Base-by-base conservation (phyloP, 192 early-diverging fungal species). In the Backusella liffmaniae region DNA sequence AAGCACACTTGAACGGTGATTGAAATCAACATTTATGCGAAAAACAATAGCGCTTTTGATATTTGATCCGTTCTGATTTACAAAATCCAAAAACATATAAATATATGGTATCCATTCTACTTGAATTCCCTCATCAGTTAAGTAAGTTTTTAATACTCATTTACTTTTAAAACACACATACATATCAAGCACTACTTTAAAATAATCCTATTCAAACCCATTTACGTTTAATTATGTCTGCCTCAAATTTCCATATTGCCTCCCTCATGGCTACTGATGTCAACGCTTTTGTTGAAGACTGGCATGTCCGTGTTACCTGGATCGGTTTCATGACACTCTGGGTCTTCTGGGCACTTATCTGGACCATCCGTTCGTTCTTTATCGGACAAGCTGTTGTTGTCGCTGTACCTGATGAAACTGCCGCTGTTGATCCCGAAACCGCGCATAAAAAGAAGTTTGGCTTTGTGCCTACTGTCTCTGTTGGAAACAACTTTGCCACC, bases 331-430 rank as follows among this genome's bases (percentile, higher is more conserved):
- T 66, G 44, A 73, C 76, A 37, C 70, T 82, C 7, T 82, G 12
- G 67, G 51, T 77, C 1, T 59, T 82, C 12, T 82, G 76, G 80
- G 80, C 73, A 26, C 23, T 75, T 23, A 49, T 62, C 59, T 82
- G 76, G 80, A 59, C 56, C 7, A 29, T 59, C 12, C 56, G 56
- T 23, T 26, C 56, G 9, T 59, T 26, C 56, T 59, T 59, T 59
- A 26, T 59, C 12, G 56, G 56, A 26, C 56, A 59, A 2, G 12
- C 42, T 4, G 42, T 10, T 21, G 51, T 53, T 53, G n/a, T 5
- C 6, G n/a, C 51, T 53, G 51, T 23, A 53, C 51, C 51, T 6
- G 51, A n/a, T 8, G 51, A 53, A 53, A 5, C 51, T 8, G 21
- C 51, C 1, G n/a, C 51, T 23, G n/a, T n/a, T 9, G 51, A 53